Evolutionary conservation across 108 stramenopile species (phyloP).

Genomic region (Cylindrotheca closterium): DNA sequence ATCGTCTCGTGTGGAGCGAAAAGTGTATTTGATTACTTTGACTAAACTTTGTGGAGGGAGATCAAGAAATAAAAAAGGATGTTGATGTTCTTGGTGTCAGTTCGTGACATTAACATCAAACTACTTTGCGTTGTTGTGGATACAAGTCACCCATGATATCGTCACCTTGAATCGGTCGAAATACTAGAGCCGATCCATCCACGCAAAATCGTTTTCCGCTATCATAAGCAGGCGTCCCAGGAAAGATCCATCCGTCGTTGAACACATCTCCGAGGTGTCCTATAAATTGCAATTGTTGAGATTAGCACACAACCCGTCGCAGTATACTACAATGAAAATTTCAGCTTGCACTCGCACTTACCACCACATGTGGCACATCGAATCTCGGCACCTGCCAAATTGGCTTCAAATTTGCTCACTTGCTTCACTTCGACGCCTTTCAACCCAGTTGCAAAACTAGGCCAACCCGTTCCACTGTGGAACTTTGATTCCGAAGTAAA

Average conservation of each 20-base stretch:
- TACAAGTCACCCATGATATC: constrained; percentile 4
- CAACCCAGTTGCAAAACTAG: constrained; percentile 56
- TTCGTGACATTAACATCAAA: no score
- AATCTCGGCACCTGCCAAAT: constrained; percentile 74
- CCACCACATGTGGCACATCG: constrained; percentile 50
- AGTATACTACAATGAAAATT: no score
- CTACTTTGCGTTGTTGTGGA: no score
- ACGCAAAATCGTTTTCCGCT: constrained; percentile 78
- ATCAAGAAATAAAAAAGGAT: no score
- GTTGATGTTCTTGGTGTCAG: no score
- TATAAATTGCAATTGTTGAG: constrained; percentile 73
- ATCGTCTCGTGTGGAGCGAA: no score
- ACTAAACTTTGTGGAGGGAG: no score
- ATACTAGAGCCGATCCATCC: constrained; percentile 70
- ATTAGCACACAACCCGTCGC: no score
- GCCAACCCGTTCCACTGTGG: constrained; percentile 79
- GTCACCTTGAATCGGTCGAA: constrained; percentile 38
- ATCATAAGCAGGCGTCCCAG: constrained; percentile 61
- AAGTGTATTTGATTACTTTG: no score
- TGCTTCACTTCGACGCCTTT: constrained; percentile 78
- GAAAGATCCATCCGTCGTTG: constrained; percentile 72
- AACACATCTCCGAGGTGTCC: constrained; percentile 92
- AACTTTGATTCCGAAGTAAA: constrained; percentile 80
- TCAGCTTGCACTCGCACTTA: background rate
- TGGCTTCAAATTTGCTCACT: constrained; percentile 47